Evolutionary conservation across 805 yeast genomes (phyloP).

Genomic region (Candida methanosorbosa): DNA sequence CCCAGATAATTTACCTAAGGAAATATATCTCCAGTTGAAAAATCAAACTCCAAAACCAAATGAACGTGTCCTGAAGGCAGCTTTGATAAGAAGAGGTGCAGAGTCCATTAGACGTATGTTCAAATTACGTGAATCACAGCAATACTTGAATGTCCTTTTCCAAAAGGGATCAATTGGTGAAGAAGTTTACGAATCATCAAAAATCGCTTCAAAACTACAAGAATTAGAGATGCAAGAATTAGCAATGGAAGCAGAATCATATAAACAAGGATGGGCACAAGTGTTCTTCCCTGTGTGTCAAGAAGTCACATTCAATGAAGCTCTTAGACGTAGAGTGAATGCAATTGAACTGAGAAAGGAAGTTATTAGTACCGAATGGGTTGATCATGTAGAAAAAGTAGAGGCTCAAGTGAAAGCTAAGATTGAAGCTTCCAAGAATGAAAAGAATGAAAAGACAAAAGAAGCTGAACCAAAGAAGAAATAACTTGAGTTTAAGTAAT

Average conservation of each 20-base stretch:
- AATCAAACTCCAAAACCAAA: slow-evolving; percentile 54
- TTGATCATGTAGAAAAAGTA: slow-evolving; percentile 14
- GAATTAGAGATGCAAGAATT: slow-evolving; percentile 76
- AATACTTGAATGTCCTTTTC: slow-evolving; percentile 59
- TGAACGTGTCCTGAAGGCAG: slow-evolving; percentile 42
- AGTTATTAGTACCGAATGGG: slow-evolving; percentile 22
- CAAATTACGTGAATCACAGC: slow-evolving; percentile 72
- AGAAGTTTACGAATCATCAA: slow-evolving; percentile 72
- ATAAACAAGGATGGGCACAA: slow-evolving; percentile 76
- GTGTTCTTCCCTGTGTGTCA: slow-evolving; percentile 69
- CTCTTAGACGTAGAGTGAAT: slow-evolving; percentile 65
- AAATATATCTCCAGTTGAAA: slow-evolving; percentile 53
- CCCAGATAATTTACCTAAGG: slow-evolving; percentile 55
- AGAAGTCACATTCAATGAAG: slow-evolving; percentile 89
- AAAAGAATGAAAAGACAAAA: neutral
- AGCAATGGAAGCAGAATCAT: slow-evolving; percentile 62
- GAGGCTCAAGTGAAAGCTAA: slow-evolving; percentile 9
- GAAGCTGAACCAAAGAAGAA: neutral
- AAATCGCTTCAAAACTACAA: slow-evolving; percentile 66
- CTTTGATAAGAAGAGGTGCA: slow-evolving; percentile 54
- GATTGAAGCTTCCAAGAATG: slow-evolving; percentile 1
- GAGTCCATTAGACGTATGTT: slow-evolving; percentile 81
- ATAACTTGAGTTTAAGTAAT: slow-evolving; percentile 2
- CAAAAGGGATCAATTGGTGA: slow-evolving; percentile 91
- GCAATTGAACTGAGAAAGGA: slow-evolving; percentile 37